Evolutionary conservation across 2,329 filamentous ascomycete species (phyloP).

Genomic region (Fusarium anthophilum): DNA sequence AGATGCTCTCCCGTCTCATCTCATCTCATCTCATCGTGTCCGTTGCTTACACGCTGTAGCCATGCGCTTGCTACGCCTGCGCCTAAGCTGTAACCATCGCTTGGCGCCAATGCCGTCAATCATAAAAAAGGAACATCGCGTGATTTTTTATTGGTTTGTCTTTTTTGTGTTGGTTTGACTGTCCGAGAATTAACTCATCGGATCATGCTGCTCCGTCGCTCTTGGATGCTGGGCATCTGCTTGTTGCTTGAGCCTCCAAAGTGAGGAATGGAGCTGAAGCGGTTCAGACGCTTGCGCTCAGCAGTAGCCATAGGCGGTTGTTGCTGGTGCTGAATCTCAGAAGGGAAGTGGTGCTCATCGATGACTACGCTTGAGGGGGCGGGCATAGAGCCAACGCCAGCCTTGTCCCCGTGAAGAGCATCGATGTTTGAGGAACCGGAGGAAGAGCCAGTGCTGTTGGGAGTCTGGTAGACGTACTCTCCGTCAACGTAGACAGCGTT

Average conservation of each 20-base stretch:
- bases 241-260: conserved; percentile 55
- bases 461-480: conserved; percentile 86
- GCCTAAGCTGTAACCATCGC: conserved; percentile 20
- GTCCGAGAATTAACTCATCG: conserved; percentile 40
- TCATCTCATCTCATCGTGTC: conserved; percentile 33
- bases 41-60: conserved; percentile 29
- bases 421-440: conserved; percentile 54
- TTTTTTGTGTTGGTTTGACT: conserved; percentile 22
- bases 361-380: conserved; percentile 41
- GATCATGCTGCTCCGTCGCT: conserved; percentile 56
- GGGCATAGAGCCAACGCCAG: conserved; percentile 32
- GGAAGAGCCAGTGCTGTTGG: conserved; percentile 67
- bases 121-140: conserved; percentile 33
- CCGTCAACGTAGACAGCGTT: conserved; percentile 94
- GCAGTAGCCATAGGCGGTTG: conserved; percentile 20
- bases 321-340: conserved; percentile 23
- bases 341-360: conserved; percentile 35
- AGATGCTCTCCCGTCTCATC: conserved; percentile 30
- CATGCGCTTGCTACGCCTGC: conserved; percentile 33
- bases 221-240: conserved; percentile 47
- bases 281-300: conserved; percentile 61
- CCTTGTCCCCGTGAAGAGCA: conserved; percentile 50
- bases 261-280: conserved; percentile 65
- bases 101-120: conserved; percentile 40
- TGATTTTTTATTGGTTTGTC: conserved; percentile 23